Conservation (phyloP, 306 rosid species). For the Citrullus colocynthis region DNA sequence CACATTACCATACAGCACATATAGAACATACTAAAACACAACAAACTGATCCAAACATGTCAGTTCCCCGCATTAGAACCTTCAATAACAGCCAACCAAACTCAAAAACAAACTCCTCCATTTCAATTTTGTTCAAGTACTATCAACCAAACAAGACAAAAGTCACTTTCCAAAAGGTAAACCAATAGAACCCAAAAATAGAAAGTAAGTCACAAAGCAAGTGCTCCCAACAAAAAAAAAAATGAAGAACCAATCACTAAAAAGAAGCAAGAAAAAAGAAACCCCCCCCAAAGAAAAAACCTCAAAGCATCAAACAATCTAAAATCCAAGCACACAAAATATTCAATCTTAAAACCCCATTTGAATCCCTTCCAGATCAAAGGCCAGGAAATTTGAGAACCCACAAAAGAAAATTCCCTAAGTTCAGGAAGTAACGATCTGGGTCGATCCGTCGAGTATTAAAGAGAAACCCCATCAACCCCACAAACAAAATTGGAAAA, state of each 20-base stretch:
- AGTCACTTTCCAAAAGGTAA: not conserved
- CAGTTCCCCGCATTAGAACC: not conserved
- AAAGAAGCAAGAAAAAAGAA: not conserved
- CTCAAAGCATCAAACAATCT: not conserved
- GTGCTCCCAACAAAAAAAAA: not conserved
- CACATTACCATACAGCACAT: not conserved
- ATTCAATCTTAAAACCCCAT: not conserved
- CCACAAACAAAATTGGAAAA: not conserved
- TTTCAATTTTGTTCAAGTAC: not conserved
- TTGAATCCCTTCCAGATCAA: constrained; percentile 2
- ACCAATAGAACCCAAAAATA: not conserved
- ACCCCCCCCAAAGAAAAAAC: not conserved
- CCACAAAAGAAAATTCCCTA: not conserved
- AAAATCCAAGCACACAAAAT: not conserved
- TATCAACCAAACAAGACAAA: constrained; percentile 2
- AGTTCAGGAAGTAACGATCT: constrained; percentile 19
- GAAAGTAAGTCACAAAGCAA: not conserved
- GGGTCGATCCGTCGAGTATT: constrained; percentile 15
- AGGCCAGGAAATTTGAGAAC: not conserved
- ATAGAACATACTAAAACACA: not conserved
- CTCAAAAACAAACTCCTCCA: not conserved
- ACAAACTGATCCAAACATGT: not conserved
- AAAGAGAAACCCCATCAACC: constrained; percentile 4
- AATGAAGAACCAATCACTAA: not conserved
- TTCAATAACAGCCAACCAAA: not conserved